phyloP scores from a whole-genome alignment of 2,329 filamentous ascomycete species.

The Coniochaeta sp. region DNA sequence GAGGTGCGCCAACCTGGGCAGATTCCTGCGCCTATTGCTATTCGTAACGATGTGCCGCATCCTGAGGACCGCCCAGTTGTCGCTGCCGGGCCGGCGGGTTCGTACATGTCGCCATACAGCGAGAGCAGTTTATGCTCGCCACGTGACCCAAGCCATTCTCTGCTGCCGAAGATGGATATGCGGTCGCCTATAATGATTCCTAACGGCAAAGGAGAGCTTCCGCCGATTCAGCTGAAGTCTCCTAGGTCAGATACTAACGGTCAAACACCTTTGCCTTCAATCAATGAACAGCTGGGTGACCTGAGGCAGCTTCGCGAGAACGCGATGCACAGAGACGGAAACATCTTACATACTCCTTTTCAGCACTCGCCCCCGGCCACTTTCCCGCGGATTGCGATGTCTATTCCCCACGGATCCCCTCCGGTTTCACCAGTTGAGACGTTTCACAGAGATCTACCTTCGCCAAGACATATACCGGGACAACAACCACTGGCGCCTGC shows the following conservation, averaged over 20 bases:
- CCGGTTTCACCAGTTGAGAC: constrained; percentile 41
- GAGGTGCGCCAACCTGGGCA: constrained; percentile 6
- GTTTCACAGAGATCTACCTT: constrained; percentile 35
- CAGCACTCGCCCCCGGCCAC: constrained; percentile 26
- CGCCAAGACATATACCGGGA: constrained; percentile 29
- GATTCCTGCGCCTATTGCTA: constrained; percentile 7
- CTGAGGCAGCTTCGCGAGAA: constrained; percentile 14
- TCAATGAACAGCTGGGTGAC: constrained; percentile 26
- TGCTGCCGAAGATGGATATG: constrained; percentile 9
- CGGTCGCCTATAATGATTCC: constrained; percentile 14
- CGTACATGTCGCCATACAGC: constrained; percentile 6
- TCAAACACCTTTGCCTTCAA: constrained; percentile 29
- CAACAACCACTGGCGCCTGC: constrained; percentile 20
- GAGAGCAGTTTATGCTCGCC: constrained; percentile 14
- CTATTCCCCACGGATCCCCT: constrained; percentile 30
- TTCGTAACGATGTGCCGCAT: constrained; percentile 4
- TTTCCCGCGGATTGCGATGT: constrained; percentile 22
- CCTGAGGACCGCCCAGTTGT: constrained; percentile 8
- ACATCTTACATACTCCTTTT: constrained; percentile 14
- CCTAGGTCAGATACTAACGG: constrained; percentile 28
- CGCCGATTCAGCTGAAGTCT: constrained; percentile 27
- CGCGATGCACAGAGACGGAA: constrained; percentile 18
- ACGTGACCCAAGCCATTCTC: constrained; percentile 7
- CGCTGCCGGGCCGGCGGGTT: constrained; percentile 10
- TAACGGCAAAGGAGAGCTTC: constrained; percentile 13